phyloP scores from a whole-genome alignment of 257 asterid species.

The Solanum paucissectum region DNA sequence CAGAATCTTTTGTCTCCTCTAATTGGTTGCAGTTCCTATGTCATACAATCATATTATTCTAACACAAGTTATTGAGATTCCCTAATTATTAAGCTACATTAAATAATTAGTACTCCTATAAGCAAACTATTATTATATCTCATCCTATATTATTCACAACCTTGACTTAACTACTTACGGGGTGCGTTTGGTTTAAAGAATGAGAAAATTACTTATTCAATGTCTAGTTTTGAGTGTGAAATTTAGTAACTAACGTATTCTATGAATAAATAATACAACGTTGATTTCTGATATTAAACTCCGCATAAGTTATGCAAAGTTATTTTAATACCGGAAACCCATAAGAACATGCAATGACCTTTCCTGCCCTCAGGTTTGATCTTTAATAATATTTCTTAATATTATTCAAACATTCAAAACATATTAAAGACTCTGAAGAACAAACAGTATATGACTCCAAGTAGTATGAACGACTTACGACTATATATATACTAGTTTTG shows the following conservation, averaged over 20 bases:
- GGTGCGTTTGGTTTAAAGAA: not conserved
- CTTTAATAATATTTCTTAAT: not conserved
- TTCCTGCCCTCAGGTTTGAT: too few relatives aligned
- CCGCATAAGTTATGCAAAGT: not conserved
- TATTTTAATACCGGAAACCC: too few relatives aligned
- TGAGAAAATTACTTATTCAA: not conserved
- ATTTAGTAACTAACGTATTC: not conserved
- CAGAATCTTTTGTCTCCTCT: not conserved
- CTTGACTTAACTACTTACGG: not conserved
- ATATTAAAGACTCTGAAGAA: not conserved
- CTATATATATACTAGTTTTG: not conserved
- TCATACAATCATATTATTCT: not conserved
- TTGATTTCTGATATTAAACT: not conserved
- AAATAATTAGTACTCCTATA: not conserved
- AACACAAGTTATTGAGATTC: not conserved
- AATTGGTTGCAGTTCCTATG: not conserved
- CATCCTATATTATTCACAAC: not conserved
- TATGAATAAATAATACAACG: not conserved
- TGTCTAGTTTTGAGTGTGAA: not conserved
- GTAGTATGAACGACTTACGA: too few relatives aligned
- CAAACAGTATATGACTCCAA: not conserved
- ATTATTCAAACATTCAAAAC: too few relatives aligned
- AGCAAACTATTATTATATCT: not conserved
- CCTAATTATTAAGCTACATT: not conserved
- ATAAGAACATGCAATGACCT: too few relatives aligned